Evolutionary conservation across 2,329 filamentous ascomycete species (phyloP).

Genomic region (Hansfordia pulvinata): DNA sequence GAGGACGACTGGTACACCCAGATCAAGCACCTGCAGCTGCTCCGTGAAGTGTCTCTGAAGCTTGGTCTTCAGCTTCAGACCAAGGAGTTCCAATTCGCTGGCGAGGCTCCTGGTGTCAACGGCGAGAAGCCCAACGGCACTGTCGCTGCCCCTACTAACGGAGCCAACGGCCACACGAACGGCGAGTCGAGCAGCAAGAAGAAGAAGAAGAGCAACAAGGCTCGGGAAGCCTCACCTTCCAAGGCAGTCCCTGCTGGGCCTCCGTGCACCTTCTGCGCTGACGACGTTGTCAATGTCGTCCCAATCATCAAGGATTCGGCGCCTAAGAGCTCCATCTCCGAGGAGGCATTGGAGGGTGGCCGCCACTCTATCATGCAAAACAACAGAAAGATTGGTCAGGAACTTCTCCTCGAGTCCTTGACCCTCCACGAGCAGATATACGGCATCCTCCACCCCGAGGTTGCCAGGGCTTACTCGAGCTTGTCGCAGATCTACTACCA

Average conservation of each 20-base stretch:
- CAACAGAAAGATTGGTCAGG: conserved; percentile 91
- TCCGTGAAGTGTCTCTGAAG: conserved; percentile 81
- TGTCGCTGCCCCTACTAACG: conserved; percentile 14
- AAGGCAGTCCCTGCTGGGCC: conserved; percentile 25
- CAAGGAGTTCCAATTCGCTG: conserved; percentile 59
- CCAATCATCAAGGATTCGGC: conserved; percentile 90
- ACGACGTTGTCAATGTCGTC: conserved; percentile 87
- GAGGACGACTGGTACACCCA: conserved; percentile 51
- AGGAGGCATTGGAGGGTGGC: conserved; percentile 91
- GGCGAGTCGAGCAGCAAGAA: conserved; percentile 35
- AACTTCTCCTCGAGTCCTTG: conserved; percentile 87
- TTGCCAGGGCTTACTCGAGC: conserved; percentile 88
- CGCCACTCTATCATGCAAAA: conserved; percentile 92
- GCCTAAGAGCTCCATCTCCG: conserved; percentile 78
- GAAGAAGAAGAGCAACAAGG: conserved; percentile 46
- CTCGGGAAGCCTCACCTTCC: conserved; percentile 38
- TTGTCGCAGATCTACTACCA: conserved; percentile 94
- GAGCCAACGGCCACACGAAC: conserved; percentile 25
- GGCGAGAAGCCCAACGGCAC: conserved; percentile 16
- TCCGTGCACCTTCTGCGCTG: conserved; percentile 56
- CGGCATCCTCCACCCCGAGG: conserved; percentile 90
- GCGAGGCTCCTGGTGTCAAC: conserved; percentile 15
- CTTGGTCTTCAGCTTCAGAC: conserved; percentile 78
- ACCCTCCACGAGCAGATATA: conserved; percentile 98
- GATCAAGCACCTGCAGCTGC: conserved; percentile 65